Conservation (phyloP, 2,329 filamentous ascomycete genomes). For the Colletotrichum scovillei region DNA sequence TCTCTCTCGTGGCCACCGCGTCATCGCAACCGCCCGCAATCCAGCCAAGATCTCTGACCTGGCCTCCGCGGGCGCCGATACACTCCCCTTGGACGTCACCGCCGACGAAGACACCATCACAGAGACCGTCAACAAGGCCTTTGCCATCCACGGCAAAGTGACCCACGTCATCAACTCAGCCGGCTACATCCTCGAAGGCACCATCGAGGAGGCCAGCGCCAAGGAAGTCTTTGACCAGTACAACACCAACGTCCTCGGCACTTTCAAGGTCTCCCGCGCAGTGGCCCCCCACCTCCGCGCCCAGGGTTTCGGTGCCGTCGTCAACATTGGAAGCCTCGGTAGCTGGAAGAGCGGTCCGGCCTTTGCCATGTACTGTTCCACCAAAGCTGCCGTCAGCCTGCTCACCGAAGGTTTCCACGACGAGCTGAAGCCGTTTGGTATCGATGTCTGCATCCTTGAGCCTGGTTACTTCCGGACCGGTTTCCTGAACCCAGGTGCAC, state of each 20-base stretch:
- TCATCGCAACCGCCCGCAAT: slow-evolving; percentile 62
- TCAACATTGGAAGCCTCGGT: slow-evolving; percentile 59
- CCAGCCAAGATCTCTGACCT: slow-evolving; percentile 53
- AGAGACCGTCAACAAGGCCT: slow-evolving; percentile 46
- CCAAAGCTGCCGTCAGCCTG: slow-evolving; percentile 59
- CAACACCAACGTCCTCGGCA: slow-evolving; percentile 66
- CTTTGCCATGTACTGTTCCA: slow-evolving; percentile 54
- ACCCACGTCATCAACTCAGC: slow-evolving; percentile 62
- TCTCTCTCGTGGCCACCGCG: slow-evolving; percentile 58
- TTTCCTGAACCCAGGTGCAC: slow-evolving; percentile 54
- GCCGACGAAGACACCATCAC: slow-evolving; percentile 49
- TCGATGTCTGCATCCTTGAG: slow-evolving; percentile 56
- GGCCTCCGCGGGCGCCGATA: slow-evolving; percentile 53
- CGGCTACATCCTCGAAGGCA: slow-evolving; percentile 56
- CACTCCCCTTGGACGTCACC: slow-evolving; percentile 60
- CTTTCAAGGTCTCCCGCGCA: slow-evolving; percentile 59
- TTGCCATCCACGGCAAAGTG: slow-evolving; percentile 49
- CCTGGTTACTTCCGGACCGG: slow-evolving; percentile 65
- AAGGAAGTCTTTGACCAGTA: slow-evolving; percentile 53
- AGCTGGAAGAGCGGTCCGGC: slow-evolving; percentile 53
- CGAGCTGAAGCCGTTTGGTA: slow-evolving; percentile 59
- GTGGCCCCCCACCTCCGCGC: slow-evolving; percentile 59
- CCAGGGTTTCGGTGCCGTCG: slow-evolving; percentile 47
- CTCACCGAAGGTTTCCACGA: slow-evolving; percentile 55
- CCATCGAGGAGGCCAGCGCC: slow-evolving; percentile 52